A percentile compares a stretch with the other conserved stretches of the same genome.
Conservation (phyloP, 495 filamentous ascomycete genomes). For the Tirmania nivea region DNA sequence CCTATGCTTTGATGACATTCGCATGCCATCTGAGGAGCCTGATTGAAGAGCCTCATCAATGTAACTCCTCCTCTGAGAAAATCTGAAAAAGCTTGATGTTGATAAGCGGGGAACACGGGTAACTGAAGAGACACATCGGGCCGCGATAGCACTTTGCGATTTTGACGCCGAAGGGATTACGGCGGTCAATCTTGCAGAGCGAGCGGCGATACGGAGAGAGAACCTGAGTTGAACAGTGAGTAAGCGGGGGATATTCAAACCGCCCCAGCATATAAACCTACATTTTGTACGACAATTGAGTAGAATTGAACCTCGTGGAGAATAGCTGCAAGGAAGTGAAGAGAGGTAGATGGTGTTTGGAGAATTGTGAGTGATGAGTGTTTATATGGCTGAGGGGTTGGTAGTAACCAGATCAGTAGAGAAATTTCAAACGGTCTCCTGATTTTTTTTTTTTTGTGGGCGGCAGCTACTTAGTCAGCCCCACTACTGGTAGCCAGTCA, state of each 20-base stretch:
- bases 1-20: background rate
- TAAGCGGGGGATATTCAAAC: no score
- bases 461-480: background rate
- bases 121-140: background rate
- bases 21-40: background rate
- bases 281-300: background rate
- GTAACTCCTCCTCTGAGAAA: background rate
- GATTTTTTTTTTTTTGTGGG: background rate
- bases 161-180: background rate
- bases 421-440: background rate
- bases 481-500: background rate
- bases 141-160: background rate
- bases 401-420: no score
- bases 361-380: background rate
- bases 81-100: background rate
- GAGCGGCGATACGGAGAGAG: background rate
- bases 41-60: background rate
- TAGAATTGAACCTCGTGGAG: background rate
- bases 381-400: background rate
- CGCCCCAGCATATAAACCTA: background rate
- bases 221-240: background rate
- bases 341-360: background rate
- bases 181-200: background rate
- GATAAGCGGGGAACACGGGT: background rate
- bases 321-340: background rate